Base-by-base conservation (phyloP, 768 basidiomycete genomes). In the Naganishia onofrii region DNA sequence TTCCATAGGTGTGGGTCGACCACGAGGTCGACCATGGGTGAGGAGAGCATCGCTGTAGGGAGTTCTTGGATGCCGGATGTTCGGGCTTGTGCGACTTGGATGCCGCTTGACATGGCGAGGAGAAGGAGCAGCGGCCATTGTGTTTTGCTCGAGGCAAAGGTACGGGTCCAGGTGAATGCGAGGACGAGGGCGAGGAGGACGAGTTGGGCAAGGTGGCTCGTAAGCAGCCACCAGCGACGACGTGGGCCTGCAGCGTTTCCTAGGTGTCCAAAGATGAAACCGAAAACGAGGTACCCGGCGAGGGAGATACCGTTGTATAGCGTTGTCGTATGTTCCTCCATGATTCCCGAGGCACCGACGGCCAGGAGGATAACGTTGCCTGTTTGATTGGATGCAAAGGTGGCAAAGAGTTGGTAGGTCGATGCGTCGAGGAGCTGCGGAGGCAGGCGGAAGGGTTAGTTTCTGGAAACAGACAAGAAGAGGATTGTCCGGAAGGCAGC, bases 281-380 rank as follows among this genome's bases (percentile, higher is more conserved):
- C 68, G 34, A 56, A 63, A 10, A 51, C 48, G 32, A 70, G 53
- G 29, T 51, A 70, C 6, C 60, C 69, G n/a, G 51, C 60, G 36
- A 70, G 63, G 13, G 69, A 64, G 34, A 54, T 66, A 17, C 65
- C 65, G 48, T 66, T 66, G 65, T 66, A 66, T 0, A 53, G 58
- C 10, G 69, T 58, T 13, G 68, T 69, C n/a, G 56, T 63, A 23
- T 69, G 68, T 26, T 58, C 32, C 48, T 42, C 32, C 36, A 70
- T 48, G 48, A 60, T 53, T 3, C 48, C 60, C 2, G 69, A 60
- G 21, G 63, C 63, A 19, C 51, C 69, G 48, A 70, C 51, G 32
- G 69, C 60, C 53, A 70, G 60, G 36, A 70, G 69, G 58, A 70
- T 65, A 19, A 60, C 69, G 36, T 70, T 70, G 19, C 69, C 69